Evolutionary conservation across 495 filamentous ascomycete genomes (phyloP), one percentile per base, ranked within the genome.

Genomic region (Trichoderma gamsii): DNA sequence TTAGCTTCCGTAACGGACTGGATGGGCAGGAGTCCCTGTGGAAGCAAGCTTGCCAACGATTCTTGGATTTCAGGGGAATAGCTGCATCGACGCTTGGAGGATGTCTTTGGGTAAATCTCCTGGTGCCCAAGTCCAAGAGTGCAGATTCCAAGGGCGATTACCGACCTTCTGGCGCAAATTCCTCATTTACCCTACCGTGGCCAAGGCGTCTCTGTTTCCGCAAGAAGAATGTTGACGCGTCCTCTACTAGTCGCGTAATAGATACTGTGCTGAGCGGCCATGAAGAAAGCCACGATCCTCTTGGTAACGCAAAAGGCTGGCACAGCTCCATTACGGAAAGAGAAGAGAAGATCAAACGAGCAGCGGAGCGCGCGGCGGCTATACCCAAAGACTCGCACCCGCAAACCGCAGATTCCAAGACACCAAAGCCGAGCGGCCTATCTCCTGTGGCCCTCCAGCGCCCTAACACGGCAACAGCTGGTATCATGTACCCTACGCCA

Each of bases 401-500:
- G 27, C 56, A 61, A 32, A 3, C 5, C 8, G 71, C 74, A 15
- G 82, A 85, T n/a, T 70, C 70, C 9, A 75, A 74, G 49, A 72
- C 70, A 61, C 73, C 69, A 43, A 79, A 71, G 43, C 69, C 75
- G 32, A 76, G 69, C 67, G 77, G 74, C 52, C 74, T 78, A 71
- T 80, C 79, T 41, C 73, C 79, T 70, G 56, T 84, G 74, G 73
- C 72, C 64, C 79, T 76, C 69, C 85, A 75, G 68, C 84, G 78
- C 71, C 79, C 77, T 69, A 86, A 70, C 76, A 81, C 85, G 7
- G 80, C 84, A 59, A 77, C 79, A 64, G 80, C 84, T 29, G 88
- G 85, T 66, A 83, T 89, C 15, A 87, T 97, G 65, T 97, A 97
- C 75, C 93, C 90, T 9, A 97, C 93, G 5, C 93, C 93, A 32